Evolutionary conservation across 257 asterid species (phyloP).

Genomic region (Anisodus acutangulus): DNA sequence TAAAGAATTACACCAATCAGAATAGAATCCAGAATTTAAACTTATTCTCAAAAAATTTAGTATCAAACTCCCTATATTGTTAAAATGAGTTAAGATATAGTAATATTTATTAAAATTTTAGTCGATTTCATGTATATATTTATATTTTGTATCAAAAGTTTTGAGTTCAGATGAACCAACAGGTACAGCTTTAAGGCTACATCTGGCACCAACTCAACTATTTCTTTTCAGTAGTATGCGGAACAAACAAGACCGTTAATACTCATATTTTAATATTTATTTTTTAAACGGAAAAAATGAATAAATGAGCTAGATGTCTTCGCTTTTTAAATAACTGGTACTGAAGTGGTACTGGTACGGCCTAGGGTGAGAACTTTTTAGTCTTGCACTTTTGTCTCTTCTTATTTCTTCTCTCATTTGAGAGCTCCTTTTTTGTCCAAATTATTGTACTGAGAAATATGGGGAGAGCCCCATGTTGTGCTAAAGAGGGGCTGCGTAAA

Average conservation of each 20-base stretch:
- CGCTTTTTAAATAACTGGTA: background rate
- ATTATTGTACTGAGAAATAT: conserved; percentile 13
- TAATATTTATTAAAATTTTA: too few species aligned
- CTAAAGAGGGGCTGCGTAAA: conserved; percentile 37
- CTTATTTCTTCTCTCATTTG: background rate
- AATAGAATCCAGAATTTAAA: background rate
- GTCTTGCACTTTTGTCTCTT: background rate
- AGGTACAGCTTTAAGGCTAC: too few species aligned
- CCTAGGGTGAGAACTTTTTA: background rate
- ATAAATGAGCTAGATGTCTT: background rate
- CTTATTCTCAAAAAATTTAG: too few species aligned
- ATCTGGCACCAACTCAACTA: background rate
- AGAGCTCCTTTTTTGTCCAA: background rate
- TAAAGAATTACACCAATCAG: background rate
- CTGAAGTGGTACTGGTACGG: background rate
- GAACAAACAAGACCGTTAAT: conserved; percentile 24
- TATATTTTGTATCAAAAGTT: background rate
- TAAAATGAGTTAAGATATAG: too few species aligned
- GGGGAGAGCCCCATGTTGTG: conserved; percentile 46
- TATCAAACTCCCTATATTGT: background rate
- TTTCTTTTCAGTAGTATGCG: background rate
- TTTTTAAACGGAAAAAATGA: background rate
- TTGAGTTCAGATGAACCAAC: background rate
- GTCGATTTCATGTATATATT: too few species aligned
- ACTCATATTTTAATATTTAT: background rate